Percentiles rank a stretch among this genome's conserved stretches.
These are phyloP conservation scores for Zasmidium cellare DNA, from an alignment of 2,329 filamentous ascomycete genomes.

Conservation along the genomic window DNA sequence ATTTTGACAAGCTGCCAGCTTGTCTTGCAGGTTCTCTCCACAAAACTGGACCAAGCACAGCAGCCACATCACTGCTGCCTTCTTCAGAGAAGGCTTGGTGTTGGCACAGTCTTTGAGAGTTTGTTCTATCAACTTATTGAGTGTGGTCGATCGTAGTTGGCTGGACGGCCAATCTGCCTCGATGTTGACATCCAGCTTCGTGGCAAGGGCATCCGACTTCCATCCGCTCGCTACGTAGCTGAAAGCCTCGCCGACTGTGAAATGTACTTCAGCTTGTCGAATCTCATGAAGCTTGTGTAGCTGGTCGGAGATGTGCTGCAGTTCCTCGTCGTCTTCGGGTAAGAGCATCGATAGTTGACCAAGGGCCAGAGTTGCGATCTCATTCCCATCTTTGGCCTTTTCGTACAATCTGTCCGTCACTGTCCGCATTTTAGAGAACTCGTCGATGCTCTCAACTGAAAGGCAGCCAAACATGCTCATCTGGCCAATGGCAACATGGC, in stretches of 20 bases:
- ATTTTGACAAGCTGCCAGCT: slow-evolving; percentile 75
- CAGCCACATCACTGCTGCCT: slow-evolving; percentile 93
- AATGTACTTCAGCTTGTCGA: slow-evolving; percentile 83
- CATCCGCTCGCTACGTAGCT: slow-evolving; percentile 76
- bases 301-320: slow-evolving; percentile 62
- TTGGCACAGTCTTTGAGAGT: slow-evolving; percentile 75
- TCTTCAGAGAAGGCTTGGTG: slow-evolving; percentile 84
- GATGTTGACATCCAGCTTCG: slow-evolving; percentile 73
- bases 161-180: slow-evolving; percentile 35
- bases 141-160: slow-evolving; percentile 38
- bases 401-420: slow-evolving; percentile 64
- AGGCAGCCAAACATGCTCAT: slow-evolving; percentile 61
- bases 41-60: slow-evolving; percentile 90
- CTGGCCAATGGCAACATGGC: slow-evolving; percentile 60
- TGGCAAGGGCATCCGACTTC: slow-evolving; percentile 75
- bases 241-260: slow-evolving; percentile 85
- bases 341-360: slow-evolving; percentile 72
- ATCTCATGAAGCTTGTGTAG: slow-evolving; percentile 80
- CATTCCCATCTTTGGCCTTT: slow-evolving; percentile 76
- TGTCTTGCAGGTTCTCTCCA: slow-evolving; percentile 75
- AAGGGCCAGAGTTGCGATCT: slow-evolving; percentile 76
- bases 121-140: slow-evolving; percentile 65
- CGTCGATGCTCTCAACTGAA: slow-evolving; percentile 40
- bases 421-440: slow-evolving; percentile 19
- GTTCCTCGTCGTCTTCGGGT: slow-evolving; percentile 44